Percentiles rank a stretch among this genome's conserved stretches.
These are phyloP conservation scores for Cetraspora pellucida DNA, from an alignment of 192 early-diverging fungal species.

Conservation along the genomic window DNA sequence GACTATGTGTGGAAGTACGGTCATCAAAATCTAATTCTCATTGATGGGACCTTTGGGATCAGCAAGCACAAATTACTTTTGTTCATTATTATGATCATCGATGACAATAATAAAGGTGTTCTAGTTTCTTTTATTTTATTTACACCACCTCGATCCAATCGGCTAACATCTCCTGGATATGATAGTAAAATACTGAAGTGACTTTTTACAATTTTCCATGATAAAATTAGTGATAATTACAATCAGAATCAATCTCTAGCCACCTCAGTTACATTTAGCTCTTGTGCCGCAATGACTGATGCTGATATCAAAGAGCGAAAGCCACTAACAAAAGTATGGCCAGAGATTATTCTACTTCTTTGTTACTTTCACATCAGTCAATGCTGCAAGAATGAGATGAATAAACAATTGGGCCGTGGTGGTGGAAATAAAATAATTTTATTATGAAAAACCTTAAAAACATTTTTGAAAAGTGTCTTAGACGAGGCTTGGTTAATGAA, in stretches of 20 bases:
- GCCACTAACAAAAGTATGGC: not conserved
- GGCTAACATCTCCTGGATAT: not conserved
- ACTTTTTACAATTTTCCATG: not conserved
- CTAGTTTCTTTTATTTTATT: not conserved
- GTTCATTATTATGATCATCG: not conserved
- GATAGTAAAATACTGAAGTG: not conserved
- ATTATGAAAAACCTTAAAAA: not conserved
- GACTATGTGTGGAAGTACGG: not conserved
- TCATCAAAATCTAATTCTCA: not conserved
- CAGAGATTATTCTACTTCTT: not conserved
- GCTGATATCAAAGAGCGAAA: not conserved
- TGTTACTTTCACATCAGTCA: not conserved
- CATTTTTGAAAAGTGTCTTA: not conserved
- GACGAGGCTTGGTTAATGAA: too few relatives aligned
- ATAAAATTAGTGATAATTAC: not conserved
- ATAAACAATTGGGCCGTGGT: not conserved
- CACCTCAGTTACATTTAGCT: too few relatives aligned
- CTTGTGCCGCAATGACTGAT: not conserved
- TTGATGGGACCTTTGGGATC: conserved; percentile 7
- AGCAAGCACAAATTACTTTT: not conserved
- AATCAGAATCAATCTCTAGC: not conserved
- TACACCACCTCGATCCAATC: not conserved
- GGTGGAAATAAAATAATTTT: not conserved
- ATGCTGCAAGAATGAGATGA: not conserved
- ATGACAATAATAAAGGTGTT: not conserved